A percentile compares a stretch with the other conserved stretches of the same genome.
Evolutionary conservation across 176 grass and related monocot genomes (phyloP).

Genomic region (Ampelocalamus luodianensis): DNA sequence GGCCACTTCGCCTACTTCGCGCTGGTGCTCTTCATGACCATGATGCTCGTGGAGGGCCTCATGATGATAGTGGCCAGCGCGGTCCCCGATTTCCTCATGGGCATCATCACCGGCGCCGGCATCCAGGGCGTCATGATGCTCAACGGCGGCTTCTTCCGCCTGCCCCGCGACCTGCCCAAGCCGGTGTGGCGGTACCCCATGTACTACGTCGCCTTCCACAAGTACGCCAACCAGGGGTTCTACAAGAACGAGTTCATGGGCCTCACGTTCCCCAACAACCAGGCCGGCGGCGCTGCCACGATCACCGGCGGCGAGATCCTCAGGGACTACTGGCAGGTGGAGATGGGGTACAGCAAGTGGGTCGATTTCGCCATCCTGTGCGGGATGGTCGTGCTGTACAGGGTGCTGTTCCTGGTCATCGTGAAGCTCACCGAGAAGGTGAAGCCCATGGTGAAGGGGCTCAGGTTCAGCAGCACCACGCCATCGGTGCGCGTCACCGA

Average conservation of each 20-base stretch:
- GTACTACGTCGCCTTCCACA: constrained; percentile 91
- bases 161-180: constrained; percentile 67
- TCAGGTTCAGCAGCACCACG: constrained; percentile 44
- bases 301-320: constrained; percentile 69
- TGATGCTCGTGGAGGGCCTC: constrained; percentile 85
- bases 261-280: constrained; percentile 72
- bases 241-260: constrained; percentile 90
- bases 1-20: constrained; percentile 88
- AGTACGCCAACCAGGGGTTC: constrained; percentile 81
- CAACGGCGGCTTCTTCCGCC: constrained; percentile 83
- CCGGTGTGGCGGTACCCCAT: constrained; percentile 80
- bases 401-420: constrained; percentile 65
- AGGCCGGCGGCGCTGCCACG: constrained; percentile 33
- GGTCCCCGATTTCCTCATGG: constrained; percentile 93
- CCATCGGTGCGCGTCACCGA: constrained; percentile 31
- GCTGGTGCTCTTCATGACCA: constrained; percentile 69
- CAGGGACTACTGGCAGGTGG: constrained; percentile 65
- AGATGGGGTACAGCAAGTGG: constrained; percentile 84
- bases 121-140: constrained; percentile 96
- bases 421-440: constrained; percentile 73
- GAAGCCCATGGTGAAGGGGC: constrained; percentile 65
- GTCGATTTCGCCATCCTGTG: constrained; percentile 65
- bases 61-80: constrained; percentile 92
- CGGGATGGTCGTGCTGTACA: constrained; percentile 77
- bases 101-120: constrained; percentile 90